Conservation (phyloP, 805 yeast genomes). For the Pichia exigua region DNA sequence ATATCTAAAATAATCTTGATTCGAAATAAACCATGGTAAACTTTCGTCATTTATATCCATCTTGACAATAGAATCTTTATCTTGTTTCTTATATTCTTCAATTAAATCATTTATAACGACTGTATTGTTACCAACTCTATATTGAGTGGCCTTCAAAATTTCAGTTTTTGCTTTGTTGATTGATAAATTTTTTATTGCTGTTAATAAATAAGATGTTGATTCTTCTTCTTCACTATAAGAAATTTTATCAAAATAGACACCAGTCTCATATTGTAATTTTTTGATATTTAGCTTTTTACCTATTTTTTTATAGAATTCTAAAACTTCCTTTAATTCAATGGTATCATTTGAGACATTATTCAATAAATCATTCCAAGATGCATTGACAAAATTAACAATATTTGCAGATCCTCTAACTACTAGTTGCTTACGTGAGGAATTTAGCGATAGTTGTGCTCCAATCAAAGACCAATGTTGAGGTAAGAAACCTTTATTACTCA, state of each 20-base stretch:
- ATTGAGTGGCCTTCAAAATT: constrained; percentile 23
- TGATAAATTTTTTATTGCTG: constrained; percentile 22
- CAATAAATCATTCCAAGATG: constrained; percentile 28
- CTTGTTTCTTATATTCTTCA: not conserved
- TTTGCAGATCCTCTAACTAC: constrained; percentile 23
- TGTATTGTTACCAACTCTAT: constrained; percentile 15
- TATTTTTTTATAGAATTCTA: constrained; percentile 13
- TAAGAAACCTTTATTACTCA: constrained; percentile 26
- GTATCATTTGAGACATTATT: constrained; percentile 19
- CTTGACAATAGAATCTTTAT: constrained; percentile 3
- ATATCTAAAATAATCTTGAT: constrained; percentile 17
- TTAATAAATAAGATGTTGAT: constrained; percentile 16
- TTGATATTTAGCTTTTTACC: constrained; percentile 17
- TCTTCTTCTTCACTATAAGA: constrained; percentile 13
- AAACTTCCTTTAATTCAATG: constrained; percentile 16
- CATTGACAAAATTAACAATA: constrained; percentile 26
- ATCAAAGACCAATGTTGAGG: constrained; percentile 29
- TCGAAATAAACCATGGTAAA: constrained; percentile 26
- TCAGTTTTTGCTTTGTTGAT: constrained; percentile 22
- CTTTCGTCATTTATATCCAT: constrained; percentile 16
- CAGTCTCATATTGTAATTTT: constrained; percentile 21
- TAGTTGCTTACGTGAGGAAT: constrained; percentile 20
- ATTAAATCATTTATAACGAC: constrained; percentile 7
- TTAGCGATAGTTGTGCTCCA: constrained; percentile 29
- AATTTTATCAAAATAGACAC: constrained; percentile 28